Base-by-base conservation (phyloP, 1,284 basidiomycete species). In the Afroboletus lepidellus region DNA sequence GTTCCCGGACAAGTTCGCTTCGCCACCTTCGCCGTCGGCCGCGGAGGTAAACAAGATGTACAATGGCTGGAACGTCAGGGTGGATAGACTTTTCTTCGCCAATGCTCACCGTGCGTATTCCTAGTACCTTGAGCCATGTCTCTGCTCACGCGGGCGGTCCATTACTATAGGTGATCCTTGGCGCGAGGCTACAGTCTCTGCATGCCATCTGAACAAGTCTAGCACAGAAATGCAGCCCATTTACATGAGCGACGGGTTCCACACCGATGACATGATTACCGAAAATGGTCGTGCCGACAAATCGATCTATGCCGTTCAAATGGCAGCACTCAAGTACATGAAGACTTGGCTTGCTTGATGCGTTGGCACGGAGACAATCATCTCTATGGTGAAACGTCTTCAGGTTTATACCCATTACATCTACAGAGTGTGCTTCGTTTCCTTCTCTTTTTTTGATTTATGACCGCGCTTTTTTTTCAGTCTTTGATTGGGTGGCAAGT, bases 11-110 rank as follows among this genome's bases (percentile, higher is more conserved):
- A 77, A 76, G 20, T 87, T 85, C 72, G 63, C 74, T 8, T 65
- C 52, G 0, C 69, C 71, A 0, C 74, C 74, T 1, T 56, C 66
- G 11, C 75, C 72, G 3, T 67, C 77, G 15, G 74, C 73, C 2
- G 58, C 58, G 0, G 59, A 63, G 20, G 80, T 79, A 8, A 80
- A 89, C 63, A 48, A 30, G 0, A 69, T 67, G 18, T 87, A 85
- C 66, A 61, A 69, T 9, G 87, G 87, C 3, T 89, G 85, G 84
- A 70, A 82, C 60, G 76, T 85, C 24, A 69, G 72, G 21, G 70
- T 78, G 41, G 69, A 81, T 47, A 74, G 77, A 18, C 69, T 90
- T 1, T 86, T 89, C 76, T 85, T 87, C 59, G 83, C 82, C 20
- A 88, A 84, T 50, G 85, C 84, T 38, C 67, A 74, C 42, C 79